These are phyloP conservation scores for Pyropia haitanensis DNA, from an alignment of 23 red algal genomes.

Conservation along the genomic window DNA sequence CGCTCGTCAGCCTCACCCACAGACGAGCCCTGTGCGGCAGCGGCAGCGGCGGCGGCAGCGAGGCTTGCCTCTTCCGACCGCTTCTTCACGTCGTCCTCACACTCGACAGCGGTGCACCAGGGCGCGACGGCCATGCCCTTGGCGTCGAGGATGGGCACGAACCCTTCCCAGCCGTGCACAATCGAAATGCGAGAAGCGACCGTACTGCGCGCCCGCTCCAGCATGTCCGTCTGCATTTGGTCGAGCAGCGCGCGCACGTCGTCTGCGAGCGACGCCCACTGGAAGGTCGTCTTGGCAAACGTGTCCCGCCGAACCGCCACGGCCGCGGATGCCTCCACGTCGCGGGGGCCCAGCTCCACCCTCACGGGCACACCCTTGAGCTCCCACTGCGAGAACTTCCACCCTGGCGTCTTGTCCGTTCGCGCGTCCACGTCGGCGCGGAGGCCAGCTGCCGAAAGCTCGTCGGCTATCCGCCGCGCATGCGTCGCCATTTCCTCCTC, in stretches of 20 bases:
- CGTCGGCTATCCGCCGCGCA: slow-evolving; percentile 18
- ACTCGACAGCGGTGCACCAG: slow-evolving; percentile 69
- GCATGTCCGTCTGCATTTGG: slow-evolving; percentile 64
- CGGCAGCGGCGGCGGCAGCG: slow-evolving; percentile 16
- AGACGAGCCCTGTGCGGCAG: neutral
- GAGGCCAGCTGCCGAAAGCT: slow-evolving; percentile 50
- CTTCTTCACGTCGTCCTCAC: slow-evolving; percentile 90
- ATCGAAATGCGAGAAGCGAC: slow-evolving; percentile 2
- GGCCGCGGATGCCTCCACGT: slow-evolving; percentile 47
- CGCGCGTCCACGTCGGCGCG: slow-evolving; percentile 73
- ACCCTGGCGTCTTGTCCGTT: slow-evolving; percentile 87
- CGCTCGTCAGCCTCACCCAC: slow-evolving; percentile 36
- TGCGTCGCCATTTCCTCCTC: slow-evolving; percentile 28
- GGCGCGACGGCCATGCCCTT: slow-evolving; percentile 69
- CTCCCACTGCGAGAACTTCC: slow-evolving; percentile 98
- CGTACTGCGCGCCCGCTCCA: slow-evolving; percentile 27
- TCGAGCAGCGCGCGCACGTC: slow-evolving; percentile 21
- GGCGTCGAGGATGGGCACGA: slow-evolving; percentile 57
- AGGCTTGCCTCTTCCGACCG: slow-evolving; percentile 56
- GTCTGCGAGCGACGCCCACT: neutral
- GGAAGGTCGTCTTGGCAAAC: slow-evolving; percentile 33
- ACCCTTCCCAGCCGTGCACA: slow-evolving; percentile 47
- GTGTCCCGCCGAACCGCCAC: slow-evolving; percentile 46
- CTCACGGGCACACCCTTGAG: slow-evolving; percentile 85
- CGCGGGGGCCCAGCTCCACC: slow-evolving; percentile 85